phyloP scores from a whole-genome alignment of 2,329 filamentous ascomycete genomes.

The Colletotrichum sp. region DNA sequence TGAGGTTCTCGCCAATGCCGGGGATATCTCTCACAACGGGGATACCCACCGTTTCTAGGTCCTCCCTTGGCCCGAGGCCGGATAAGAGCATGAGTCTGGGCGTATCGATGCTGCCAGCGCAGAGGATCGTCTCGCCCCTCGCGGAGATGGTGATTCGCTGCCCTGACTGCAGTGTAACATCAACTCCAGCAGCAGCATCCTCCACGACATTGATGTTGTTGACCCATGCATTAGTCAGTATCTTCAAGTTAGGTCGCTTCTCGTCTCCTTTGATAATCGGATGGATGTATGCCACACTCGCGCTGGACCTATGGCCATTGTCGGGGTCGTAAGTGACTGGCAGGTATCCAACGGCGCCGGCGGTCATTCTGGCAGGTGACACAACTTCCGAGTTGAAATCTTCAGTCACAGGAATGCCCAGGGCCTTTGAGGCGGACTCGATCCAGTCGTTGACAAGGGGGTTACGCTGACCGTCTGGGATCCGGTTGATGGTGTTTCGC shows the following conservation, averaged over 20 bases:
- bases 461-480: not conserved
- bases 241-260: not conserved
- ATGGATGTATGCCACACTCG: not conserved
- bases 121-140: not conserved
- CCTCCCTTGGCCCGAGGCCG: not conserved
- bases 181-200: not conserved
- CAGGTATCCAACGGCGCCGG: not conserved
- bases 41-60: not conserved
- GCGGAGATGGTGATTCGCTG: not conserved
- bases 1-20: not conserved
- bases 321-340: not conserved
- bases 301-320: not conserved
- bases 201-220: not conserved
- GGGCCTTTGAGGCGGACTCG: not conserved
- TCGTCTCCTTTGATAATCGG: not conserved
- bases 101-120: not conserved
- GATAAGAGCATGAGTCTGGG: not conserved
- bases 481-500: not conserved
- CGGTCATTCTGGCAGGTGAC: not conserved
- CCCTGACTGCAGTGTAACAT: not conserved
- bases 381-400: not conserved
- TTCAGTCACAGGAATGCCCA: not conserved
- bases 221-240: not conserved
- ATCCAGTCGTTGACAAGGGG: not conserved
- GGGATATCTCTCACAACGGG: not conserved